Percentiles rank a stretch among this genome's conserved stretches.
These are phyloP conservation scores for Cicer bijugum DNA, from an alignment of 306 rosid genomes.

Conservation along the genomic window DNA sequence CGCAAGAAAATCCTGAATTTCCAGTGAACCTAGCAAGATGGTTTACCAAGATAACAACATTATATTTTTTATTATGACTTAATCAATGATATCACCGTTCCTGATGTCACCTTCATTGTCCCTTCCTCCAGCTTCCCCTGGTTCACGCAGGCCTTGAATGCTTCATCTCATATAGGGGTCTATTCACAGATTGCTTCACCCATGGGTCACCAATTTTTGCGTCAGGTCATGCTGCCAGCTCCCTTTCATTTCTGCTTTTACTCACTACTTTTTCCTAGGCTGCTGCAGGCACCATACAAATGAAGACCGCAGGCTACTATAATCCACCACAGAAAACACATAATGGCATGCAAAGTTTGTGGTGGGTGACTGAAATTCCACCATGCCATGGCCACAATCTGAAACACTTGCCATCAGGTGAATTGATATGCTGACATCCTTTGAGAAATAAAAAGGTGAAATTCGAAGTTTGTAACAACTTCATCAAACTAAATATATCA, in stretches of 20 bases:
- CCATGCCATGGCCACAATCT: neutral
- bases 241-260: neutral
- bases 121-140: too few species aligned
- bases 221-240: neutral
- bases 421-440: neutral
- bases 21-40: too few species aligned
- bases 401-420: neutral
- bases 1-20: too few species aligned
- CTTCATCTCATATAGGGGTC: too few species aligned
- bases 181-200: neutral
- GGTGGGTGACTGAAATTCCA: neutral
- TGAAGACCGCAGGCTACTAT: neutral
- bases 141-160: too few species aligned
- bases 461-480: neutral
- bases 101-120: too few species aligned
- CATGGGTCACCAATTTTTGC: neutral
- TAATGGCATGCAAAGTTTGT: neutral
- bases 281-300: neutral
- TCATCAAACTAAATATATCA: neutral
- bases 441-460: constrained; percentile 1
- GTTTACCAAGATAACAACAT: too few species aligned
- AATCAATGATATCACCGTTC: too few species aligned
- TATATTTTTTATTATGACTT: too few species aligned
- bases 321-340: neutral
- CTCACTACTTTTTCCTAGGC: neutral